Evolutionary conservation across 2,329 filamentous ascomycete species (phyloP), one percentile per base, ranked within the genome.

Genomic region (Fusarium hostae): DNA sequence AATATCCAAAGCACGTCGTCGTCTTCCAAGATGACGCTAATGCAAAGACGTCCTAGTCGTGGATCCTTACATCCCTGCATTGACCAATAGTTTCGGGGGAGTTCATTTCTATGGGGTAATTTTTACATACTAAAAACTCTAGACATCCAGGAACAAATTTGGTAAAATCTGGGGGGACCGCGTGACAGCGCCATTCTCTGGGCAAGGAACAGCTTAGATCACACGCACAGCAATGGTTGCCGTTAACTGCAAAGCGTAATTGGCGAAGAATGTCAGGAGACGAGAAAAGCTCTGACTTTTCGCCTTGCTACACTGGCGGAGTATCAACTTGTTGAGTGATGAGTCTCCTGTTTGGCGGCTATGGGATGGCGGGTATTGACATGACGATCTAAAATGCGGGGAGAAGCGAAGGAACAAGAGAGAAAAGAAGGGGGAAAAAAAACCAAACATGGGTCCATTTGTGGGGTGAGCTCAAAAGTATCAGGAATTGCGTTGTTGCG

Each of bases 121-220:
- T 61, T 55, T 77, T 77, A 77, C 75, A 76, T 77, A 77, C 66
- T 57, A 72, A 56, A 77, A 77, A 77, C 75, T 75, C 68, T 57
- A 39, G 52, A 59, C n/a, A 70, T 69, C 72, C 75, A 77, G 75
- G 75, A 76, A 76, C 75, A 44, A 60, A 52, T 28, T 52, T 39
- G 66, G 59, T 54, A 65, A 66, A 71, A 52, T 63, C 59, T 69
- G 61, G 62, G 59, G 62, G 51, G 75, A 52, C 63, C 75, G 66
- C 75, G 74, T 77, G 75, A 77, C 75, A 66, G 59, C 72, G 70
- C 65, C 70, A 72, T 68, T 64, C 68, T 56, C 55, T 51, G 56
- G 66, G 41, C 28, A 50, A 34, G 47, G 30, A 50, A 50, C 47
- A 47, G 40, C 22, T 39, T 16, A 58, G 63, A 76, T 76, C 75